Percentiles rank a stretch among this genome's conserved stretches.
phyloP scores from a whole-genome alignment of 768 basidiomycete genomes.

The Pilatotrama ljubarskyi region DNA sequence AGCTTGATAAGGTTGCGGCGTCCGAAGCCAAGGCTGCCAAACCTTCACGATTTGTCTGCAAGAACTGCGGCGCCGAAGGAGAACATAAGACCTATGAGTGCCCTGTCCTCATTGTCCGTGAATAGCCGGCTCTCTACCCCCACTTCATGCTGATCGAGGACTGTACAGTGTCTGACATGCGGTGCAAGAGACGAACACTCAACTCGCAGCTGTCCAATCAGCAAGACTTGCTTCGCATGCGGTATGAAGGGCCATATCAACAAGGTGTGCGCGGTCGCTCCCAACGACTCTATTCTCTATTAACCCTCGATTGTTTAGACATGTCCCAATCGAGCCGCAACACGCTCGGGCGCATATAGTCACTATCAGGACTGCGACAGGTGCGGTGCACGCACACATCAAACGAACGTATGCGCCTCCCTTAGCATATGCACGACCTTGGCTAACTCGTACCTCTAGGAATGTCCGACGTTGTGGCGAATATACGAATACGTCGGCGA shows the following conservation, averaged over 20 bases:
- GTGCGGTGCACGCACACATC: conserved; percentile 66
- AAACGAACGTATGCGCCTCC: conserved; percentile 49
- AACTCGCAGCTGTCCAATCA: conserved; percentile 76
- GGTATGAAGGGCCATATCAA: conserved; percentile 85
- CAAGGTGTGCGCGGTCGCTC: conserved; percentile 42
- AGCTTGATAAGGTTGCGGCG: conserved; percentile 42
- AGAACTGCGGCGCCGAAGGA: conserved; percentile 74
- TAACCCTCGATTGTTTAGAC: conserved; percentile 40
- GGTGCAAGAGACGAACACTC: conserved; percentile 79
- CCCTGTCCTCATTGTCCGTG: conserved; percentile 68
- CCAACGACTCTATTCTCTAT: not conserved
- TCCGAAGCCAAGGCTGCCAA: conserved; percentile 36
- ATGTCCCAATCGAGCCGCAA: conserved; percentile 64
- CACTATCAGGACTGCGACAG: conserved; percentile 58
- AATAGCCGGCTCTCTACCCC: too few species aligned
- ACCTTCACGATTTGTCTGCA: conserved; percentile 56
- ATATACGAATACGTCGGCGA: conserved; percentile 71
- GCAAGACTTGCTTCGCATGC: conserved; percentile 77
- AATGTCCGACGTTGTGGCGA: conserved; percentile 83
- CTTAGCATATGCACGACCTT: not conserved
- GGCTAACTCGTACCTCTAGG: too few species aligned
- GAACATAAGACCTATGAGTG: conserved; percentile 71
- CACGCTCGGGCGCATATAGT: conserved; percentile 29
- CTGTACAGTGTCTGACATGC: conserved; percentile 70
- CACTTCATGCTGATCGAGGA: too few species aligned